Evolutionary conservation across 495 filamentous ascomycete genomes (phyloP), one percentile per base, ranked within the genome.

Genomic region (Aspergillus baeticus): DNA sequence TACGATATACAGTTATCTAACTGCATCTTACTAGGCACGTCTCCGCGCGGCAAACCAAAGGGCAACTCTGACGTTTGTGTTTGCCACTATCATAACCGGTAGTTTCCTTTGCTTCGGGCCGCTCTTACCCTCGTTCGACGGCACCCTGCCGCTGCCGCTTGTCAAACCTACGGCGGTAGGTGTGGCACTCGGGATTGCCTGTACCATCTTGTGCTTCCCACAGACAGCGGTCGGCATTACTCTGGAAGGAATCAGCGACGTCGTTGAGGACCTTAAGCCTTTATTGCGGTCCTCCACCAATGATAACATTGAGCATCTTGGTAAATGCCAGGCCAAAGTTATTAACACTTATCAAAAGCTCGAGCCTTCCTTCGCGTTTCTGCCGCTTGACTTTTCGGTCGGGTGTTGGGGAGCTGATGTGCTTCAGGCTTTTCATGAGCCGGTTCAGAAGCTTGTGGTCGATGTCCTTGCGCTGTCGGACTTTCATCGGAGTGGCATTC

Each of bases 41-140:
- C 22, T 77, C 1, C 68, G 73, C 11, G 69, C 69, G 10, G 70
- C 61, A 15, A 77, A 77, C 15, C 69, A 71, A 26, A 77, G 75
- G 38, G 62, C 69, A 1, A 38, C 62, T 1, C 48, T 77, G 11
- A 49, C 62, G 6, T 58, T 69, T 20, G 63, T 77, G 6, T 74
- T 77, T 49, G 69, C 62, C 4, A 75, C 54, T 0, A 77, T 77
- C 41, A 72, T 74, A 22, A 31, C 68, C 46, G 73, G 74, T 50
- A 15, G 74, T 10, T 70, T 67, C 39, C 55, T 76, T 8, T 70
- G 64, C 39, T 59, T 65, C 55, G 66, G 58, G 3, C 71, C 73
- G 3, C 35, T 73, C 2, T 63, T 76, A 6, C 66, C 71, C 26
- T 64, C 69, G 0, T 77, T 77, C 58, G 52, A 62, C n/a, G 74